Percentiles rank a stretch among this genome's conserved stretches.
phyloP scores from a whole-genome alignment of 2,329 filamentous ascomycete genomes.

The Myriosclerotinia scirpicola region DNA sequence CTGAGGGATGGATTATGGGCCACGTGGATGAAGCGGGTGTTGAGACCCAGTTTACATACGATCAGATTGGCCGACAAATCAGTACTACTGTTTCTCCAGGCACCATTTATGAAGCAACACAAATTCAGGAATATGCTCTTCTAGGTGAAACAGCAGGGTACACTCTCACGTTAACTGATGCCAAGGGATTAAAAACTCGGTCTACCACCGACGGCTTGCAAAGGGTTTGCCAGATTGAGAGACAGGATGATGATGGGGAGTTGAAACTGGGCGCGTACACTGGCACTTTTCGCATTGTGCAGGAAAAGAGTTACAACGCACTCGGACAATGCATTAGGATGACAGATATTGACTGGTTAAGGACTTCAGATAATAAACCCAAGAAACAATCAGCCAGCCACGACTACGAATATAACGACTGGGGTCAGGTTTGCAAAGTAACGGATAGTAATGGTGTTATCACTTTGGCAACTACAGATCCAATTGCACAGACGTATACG shows the following conservation, averaged over 20 bases:
- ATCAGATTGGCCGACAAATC: not conserved
- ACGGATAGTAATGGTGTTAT: not conserved
- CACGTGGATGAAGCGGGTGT: not conserved
- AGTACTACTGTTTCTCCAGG: not conserved
- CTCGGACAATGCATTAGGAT: not conserved
- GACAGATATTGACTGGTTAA: conserved; percentile 2
- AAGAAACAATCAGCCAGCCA: not conserved
- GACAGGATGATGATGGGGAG: conserved; percentile 4
- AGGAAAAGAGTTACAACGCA: conserved; percentile 1
- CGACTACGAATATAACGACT: not conserved
- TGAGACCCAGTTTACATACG: not conserved
- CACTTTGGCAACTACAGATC: not conserved
- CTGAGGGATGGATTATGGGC: not conserved
- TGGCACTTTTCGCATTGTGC: not conserved
- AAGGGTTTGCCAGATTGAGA: not conserved
- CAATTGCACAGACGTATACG: not conserved
- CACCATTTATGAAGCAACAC: not conserved
- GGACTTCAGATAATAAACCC: not conserved
- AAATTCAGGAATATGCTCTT: not conserved
- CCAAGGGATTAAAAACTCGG: not conserved
- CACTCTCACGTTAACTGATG: not conserved
- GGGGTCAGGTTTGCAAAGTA: not conserved
- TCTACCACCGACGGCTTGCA: not conserved
- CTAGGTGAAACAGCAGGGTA: not conserved
- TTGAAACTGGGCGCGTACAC: not conserved